Evolutionary conservation across 257 asterid species (phyloP), one percentile per base, ranked within the genome.

Genomic region (Penstemon davidsonii): DNA sequence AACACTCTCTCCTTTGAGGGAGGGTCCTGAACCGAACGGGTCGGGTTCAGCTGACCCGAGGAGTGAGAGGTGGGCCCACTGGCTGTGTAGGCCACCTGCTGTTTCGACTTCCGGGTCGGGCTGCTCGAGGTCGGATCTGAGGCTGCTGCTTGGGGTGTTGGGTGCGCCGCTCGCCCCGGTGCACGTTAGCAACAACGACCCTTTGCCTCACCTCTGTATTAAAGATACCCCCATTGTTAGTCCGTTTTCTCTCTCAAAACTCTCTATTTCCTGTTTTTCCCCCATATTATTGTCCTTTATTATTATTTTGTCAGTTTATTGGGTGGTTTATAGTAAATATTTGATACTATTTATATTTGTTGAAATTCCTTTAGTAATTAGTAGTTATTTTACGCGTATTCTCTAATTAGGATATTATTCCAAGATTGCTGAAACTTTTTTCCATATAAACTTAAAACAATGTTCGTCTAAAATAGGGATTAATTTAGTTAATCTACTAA

Each of bases 151-250:
- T 50, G 95, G 96, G 37, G 91, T 87, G 3, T 72, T 89, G 52
- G 96, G 92, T 47, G 92, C 96, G 73, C 96, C 95, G 71, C 81
- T 89, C 5, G 88, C 95, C 3, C 96, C 96, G 9, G 87, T 89
- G 80, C 96, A 85, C 83, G 92, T 89, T 72, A 87, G 82, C 83
- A 79, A 75, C 69, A 64, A 0, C 46, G 86, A 85, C 73, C 87
- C 88, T 57, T 64, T 87, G 75, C 90, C 90, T 18, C 86, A 85
- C 73, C 84, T 85, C 45, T 73, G 63, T 45, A 76, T 85, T 19
- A 85, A 85, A 50, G 86, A 82, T 54, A 84, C 87, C 40, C 87
- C 86, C 77, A 82, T 85, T 76, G 88, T 85, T 51, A 82, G 86
- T 78, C 13, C 3, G 57, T 67, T 46, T 15, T 49, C n/a, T 41